Evolutionary conservation across 1,284 basidiomycete genomes (phyloP).

Genomic region (Calocybe gambosa): DNA sequence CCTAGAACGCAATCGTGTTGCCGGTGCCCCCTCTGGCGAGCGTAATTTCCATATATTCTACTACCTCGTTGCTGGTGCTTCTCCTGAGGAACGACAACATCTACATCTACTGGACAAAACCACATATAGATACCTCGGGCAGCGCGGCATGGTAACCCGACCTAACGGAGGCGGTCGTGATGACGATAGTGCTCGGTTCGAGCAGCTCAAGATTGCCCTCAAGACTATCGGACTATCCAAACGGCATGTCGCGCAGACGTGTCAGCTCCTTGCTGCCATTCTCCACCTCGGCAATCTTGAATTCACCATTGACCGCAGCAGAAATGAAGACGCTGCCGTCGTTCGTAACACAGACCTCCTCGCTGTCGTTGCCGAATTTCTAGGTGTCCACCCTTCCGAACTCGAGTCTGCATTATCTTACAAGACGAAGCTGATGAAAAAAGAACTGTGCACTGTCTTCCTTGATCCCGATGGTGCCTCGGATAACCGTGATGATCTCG

Average conservation of each 20-base stretch:
- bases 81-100: slow-evolving; percentile 81
- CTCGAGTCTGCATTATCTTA: slow-evolving; percentile 87
- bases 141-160: slow-evolving; percentile 40
- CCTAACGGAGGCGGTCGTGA: slow-evolving; percentile 41
- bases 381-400: slow-evolving; percentile 73
- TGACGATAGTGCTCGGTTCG: slow-evolving; percentile 79
- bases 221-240: slow-evolving; percentile 92
- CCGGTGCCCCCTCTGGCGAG: slow-evolving; percentile 77
- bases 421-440: slow-evolving; percentile 89
- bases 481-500: slow-evolving; percentile 89
- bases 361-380: slow-evolving; percentile 81
- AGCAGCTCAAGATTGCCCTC: slow-evolving; percentile 90
- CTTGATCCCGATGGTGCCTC: slow-evolving; percentile 92
- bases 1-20: slow-evolving; percentile 83
- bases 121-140: slow-evolving; percentile 81
- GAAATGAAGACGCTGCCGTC: slow-evolving; percentile 85
- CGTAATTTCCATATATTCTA: slow-evolving; percentile 98
- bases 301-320: slow-evolving; percentile 77
- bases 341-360: slow-evolving; percentile 80
- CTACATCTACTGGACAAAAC: slow-evolving; percentile 77
- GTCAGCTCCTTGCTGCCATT: slow-evolving; percentile 91
- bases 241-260: slow-evolving; percentile 89
- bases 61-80: slow-evolving; percentile 88
- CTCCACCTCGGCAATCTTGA: slow-evolving; percentile 95
- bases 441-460: slow-evolving; percentile 94